Evolutionary conservation across 352 stramenopile genomes (phyloP).

Genomic region (Globisporangium barbulae): DNA sequence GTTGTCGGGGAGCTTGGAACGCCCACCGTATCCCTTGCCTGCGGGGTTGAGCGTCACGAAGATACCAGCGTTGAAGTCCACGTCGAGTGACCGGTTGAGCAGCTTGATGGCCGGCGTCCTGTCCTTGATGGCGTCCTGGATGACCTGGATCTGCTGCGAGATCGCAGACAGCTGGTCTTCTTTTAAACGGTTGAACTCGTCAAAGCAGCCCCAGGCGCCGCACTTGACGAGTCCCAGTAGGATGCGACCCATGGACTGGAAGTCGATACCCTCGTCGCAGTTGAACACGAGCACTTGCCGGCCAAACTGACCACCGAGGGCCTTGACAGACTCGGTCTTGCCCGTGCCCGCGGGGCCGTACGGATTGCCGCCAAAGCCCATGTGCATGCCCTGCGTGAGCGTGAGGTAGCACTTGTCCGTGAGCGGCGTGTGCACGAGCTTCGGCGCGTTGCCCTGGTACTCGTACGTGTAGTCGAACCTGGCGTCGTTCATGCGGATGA

Average conservation of each 20-base stretch:
- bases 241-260: slow-evolving; percentile 93
- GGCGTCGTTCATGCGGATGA: slow-evolving; percentile 72
- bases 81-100: slow-evolving; percentile 80
- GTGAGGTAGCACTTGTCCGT: slow-evolving; percentile 96
- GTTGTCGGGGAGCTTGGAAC: slow-evolving; percentile 93
- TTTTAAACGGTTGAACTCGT: slow-evolving; percentile 96
- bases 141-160: slow-evolving; percentile 94
- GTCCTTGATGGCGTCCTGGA: slow-evolving; percentile 93
- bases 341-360: slow-evolving; percentile 93
- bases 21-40: slow-evolving; percentile 92
- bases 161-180: slow-evolving; percentile 93
- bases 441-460: slow-evolving; percentile 93
- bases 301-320: slow-evolving; percentile 87
- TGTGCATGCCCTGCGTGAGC: slow-evolving; percentile 92
- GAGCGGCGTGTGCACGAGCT: slow-evolving; percentile 93
- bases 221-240: slow-evolving; percentile 95
- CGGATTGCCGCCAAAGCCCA: slow-evolving; percentile 92
- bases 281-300: slow-evolving; percentile 93
- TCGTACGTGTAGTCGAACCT: slow-evolving; percentile 94
- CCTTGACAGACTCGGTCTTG: slow-evolving; percentile 95
- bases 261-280: slow-evolving; percentile 95
- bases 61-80: slow-evolving; percentile 93
- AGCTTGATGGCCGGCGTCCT: slow-evolving; percentile 66
- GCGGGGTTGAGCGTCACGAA: slow-evolving; percentile 96
- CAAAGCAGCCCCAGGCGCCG: slow-evolving; percentile 95